Conservation (phyloP, 2,329 filamentous ascomycete genomes). For the Domatiomyces catenatus region DNA sequence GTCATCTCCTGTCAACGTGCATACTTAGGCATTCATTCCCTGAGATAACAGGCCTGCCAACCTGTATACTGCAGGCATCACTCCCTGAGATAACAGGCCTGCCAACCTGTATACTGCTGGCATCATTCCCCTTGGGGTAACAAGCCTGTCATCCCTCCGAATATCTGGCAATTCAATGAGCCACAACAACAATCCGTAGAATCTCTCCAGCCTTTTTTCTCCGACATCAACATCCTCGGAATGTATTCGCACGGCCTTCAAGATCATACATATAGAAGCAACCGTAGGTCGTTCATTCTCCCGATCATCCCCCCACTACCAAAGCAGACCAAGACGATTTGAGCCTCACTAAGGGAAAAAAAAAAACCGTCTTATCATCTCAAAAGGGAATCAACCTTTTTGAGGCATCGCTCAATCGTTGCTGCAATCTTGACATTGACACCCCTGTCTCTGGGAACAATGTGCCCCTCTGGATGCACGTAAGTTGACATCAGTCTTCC, state of each 20-base stretch:
- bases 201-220: not conserved
- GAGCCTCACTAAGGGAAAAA: not conserved
- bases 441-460: slow-evolving; percentile 24
- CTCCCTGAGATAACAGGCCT: too few relatives aligned
- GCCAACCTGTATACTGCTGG: too few relatives aligned
- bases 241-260: not conserved
- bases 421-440: slow-evolving; percentile 22
- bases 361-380: not conserved
- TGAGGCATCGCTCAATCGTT: slow-evolving; percentile 21
- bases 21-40: too few relatives aligned
- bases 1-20: too few relatives aligned
- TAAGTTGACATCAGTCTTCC: slow-evolving; percentile 19
- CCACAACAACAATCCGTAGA: not conserved
- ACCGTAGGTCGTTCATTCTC: not conserved
- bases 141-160: too few relatives aligned
- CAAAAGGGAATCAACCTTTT: not conserved
- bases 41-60: too few relatives aligned
- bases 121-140: too few relatives aligned
- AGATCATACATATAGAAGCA: not conserved
- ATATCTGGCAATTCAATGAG: too few relatives aligned
- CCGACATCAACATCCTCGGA: not conserved
- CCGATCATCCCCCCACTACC: not conserved
- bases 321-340: not conserved
- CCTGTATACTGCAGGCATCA: too few relatives aligned
- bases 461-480: slow-evolving; percentile 30